Conservation (phyloP, 1,284 basidiomycete genomes). For the Pisolithus thermaeus region DNA sequence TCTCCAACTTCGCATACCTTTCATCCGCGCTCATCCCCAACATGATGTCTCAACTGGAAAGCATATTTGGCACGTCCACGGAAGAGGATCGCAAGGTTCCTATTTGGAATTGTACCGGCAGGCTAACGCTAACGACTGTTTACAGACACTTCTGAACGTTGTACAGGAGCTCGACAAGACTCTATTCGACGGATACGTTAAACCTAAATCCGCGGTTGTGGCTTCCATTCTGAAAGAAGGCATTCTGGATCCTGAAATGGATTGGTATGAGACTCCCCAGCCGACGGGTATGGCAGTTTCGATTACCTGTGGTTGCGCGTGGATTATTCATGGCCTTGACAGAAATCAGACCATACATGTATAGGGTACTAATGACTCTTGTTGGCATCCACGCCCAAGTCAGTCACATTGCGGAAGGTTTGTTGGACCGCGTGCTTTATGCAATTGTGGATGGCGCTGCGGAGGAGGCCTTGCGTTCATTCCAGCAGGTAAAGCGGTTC, state of each 20-base stretch:
- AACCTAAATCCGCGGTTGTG: slow-evolving; percentile 69
- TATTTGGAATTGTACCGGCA: slow-evolving; percentile 2
- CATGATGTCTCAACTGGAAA: slow-evolving; percentile 79
- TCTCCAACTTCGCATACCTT: slow-evolving; percentile 86
- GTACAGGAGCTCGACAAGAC: slow-evolving; percentile 81
- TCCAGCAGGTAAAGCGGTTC: slow-evolving; percentile 82
- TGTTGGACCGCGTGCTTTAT: slow-evolving; percentile 80
- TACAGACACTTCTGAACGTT: slow-evolving; percentile 69
- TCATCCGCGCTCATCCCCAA: slow-evolving; percentile 67
- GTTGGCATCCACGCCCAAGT: slow-evolving; percentile 94
- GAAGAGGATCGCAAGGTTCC: slow-evolving; percentile 68
- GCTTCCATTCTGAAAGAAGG: slow-evolving; percentile 70
- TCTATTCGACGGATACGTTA: slow-evolving; percentile 83
- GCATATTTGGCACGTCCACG: slow-evolving; percentile 70
- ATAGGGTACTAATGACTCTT: slow-evolving; percentile 80
- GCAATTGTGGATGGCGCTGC: slow-evolving; percentile 82
- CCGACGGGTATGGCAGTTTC: slow-evolving; percentile 62
- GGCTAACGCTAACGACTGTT: slow-evolving; percentile 5
- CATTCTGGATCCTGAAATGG: slow-evolving; percentile 74
- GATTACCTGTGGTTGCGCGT: neutral
- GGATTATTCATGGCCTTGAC: slow-evolving; percentile 3
- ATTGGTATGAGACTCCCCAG: slow-evolving; percentile 89
- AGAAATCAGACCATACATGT: slow-evolving; percentile 96
- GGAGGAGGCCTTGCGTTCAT: slow-evolving; percentile 75
- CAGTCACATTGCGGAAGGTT: slow-evolving; percentile 67